Percentiles rank a stretch among this genome's conserved stretches.
phyloP scores from a whole-genome alignment of 2,329 filamentous ascomycete species.

The Aspergillus sojae region DNA sequence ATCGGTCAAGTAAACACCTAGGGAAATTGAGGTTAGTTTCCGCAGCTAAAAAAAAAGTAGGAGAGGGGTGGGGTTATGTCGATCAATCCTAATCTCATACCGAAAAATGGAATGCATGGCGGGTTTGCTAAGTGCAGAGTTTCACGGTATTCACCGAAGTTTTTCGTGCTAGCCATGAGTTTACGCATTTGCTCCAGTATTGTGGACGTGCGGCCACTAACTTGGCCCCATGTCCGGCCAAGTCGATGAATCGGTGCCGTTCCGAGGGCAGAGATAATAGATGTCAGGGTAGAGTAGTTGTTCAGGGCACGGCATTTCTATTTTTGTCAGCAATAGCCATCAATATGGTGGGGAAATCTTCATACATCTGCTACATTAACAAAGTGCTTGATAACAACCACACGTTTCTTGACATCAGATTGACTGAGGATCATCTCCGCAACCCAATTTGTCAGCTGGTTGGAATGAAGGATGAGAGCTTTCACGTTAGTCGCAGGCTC shows the following conservation, averaged over 20 bases:
- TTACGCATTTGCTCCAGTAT: conserved; percentile 88
- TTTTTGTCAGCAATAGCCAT: conserved; percentile 10
- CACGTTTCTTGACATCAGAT: conserved; percentile 90
- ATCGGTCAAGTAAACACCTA: conserved; percentile 94
- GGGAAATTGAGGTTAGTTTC: conserved; percentile 5
- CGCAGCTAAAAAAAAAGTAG: background rate
- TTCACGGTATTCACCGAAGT: conserved; percentile 96
- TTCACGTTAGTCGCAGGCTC: conserved; percentile 94
- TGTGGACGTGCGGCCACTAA: conserved; percentile 79
- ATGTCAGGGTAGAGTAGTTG: conserved; percentile 96
- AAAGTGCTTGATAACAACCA: conserved; percentile 98
- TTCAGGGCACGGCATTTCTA: conserved; percentile 92
- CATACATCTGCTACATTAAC: conserved; percentile 89
- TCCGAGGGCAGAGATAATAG: conserved; percentile 92
- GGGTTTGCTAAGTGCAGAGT: conserved; percentile 89
- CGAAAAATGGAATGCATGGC: conserved; percentile 97
- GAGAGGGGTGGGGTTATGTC: background rate
- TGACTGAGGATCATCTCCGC: conserved; percentile 98
- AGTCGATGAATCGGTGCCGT: conserved; percentile 94
- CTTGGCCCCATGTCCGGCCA: conserved; percentile 90
- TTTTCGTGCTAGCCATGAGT: conserved; percentile 96
- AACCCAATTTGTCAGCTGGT: conserved; percentile 99
- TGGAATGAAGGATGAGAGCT: conserved; percentile 93
- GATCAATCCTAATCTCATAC: conserved; percentile 58
- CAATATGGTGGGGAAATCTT: background rate